phyloP scores from a whole-genome alignment of 208 protist genomes.

The Herpetomonas tarakana region DNA sequence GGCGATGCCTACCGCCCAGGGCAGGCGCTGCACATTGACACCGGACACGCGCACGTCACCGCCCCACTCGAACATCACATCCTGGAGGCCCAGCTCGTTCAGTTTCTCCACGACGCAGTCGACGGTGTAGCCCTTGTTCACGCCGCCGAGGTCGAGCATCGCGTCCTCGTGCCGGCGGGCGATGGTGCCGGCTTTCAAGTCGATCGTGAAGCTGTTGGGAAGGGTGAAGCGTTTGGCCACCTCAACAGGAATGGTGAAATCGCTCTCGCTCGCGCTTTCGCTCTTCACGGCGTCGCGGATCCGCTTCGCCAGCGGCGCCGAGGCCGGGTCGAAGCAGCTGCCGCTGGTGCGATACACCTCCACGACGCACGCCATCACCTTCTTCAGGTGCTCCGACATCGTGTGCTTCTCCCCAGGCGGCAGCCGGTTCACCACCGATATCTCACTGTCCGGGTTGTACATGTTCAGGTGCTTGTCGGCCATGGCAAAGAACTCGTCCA shows the following conservation, averaged over 20 bases:
- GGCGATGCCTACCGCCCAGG: conserved; percentile 34
- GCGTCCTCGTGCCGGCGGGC: conserved; percentile 28
- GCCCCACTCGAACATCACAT: conserved; percentile 56
- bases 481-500: conserved; percentile 52
- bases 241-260: conserved; percentile 17
- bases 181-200: conserved; percentile 35
- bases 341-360: conserved; percentile 29
- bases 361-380: conserved; percentile 33
- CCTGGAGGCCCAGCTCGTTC: conserved; percentile 21
- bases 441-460: conserved; percentile 50
- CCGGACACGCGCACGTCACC: conserved; percentile 39
- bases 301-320: conserved; percentile 18
- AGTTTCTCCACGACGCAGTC: conserved; percentile 44
- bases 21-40: conserved; percentile 21
- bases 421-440: conserved; percentile 26
- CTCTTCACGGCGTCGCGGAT: conserved; percentile 17
- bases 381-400: conserved; percentile 31
- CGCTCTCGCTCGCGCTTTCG: background rate
- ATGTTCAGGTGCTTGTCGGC: conserved; percentile 38
- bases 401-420: conserved; percentile 21
- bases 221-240: conserved; percentile 32
- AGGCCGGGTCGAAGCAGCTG: conserved; percentile 34
- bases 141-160: conserved; percentile 34
- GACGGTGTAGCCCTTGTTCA: conserved; percentile 50
- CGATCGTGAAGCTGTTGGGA: conserved; percentile 25